These are phyloP conservation scores for Parasitella parasitica DNA, from an alignment of 371 early-diverging fungal genomes.

Conservation along the genomic window DNA sequence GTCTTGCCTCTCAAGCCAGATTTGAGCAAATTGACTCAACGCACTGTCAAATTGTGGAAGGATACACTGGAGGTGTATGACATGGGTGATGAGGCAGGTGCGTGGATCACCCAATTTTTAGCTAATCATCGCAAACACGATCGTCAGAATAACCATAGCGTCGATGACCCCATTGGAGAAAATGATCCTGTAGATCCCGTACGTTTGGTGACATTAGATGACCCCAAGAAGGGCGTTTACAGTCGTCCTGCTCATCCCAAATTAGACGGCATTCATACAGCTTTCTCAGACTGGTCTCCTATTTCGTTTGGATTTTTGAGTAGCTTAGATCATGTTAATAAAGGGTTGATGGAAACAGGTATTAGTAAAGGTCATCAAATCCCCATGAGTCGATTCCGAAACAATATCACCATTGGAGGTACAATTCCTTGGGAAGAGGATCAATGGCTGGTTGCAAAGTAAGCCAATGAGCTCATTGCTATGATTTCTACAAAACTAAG, in stretches of 20 bases:
- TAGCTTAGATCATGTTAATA: conserved; percentile 35
- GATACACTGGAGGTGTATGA: conserved; percentile 35
- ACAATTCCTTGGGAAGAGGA: conserved; percentile 54
- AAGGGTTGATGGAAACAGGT: conserved; percentile 24
- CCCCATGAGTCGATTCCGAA: conserved; percentile 43
- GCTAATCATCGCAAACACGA: conserved; percentile 30
- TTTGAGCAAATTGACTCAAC: conserved; percentile 4
- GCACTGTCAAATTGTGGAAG: conserved; percentile 35
- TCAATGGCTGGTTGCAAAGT: conserved; percentile 47
- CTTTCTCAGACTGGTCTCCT: conserved; percentile 49
- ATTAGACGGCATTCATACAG: conserved; percentile 36
- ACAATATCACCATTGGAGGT: conserved; percentile 43
- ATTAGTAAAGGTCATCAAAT: conserved; percentile 36
- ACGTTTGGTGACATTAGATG: conserved; percentile 42
- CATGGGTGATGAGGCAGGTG: conserved; percentile 41
- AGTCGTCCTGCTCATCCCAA: conserved; percentile 41
- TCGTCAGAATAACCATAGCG: conserved; percentile 24
- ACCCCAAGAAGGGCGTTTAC: conserved; percentile 29
- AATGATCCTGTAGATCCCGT: conserved; percentile 3
- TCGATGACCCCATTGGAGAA: conserved; percentile 10
- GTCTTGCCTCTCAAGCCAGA: conserved; percentile 34
- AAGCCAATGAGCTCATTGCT: conserved; percentile 1
- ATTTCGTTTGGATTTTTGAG: conserved; percentile 40
- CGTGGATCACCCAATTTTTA: conserved; percentile 39
- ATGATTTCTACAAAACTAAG: too few relatives aligned